Evolutionary conservation across 176 grass and related monocot species (phyloP).

Genomic region (Cymbopogon citratus): DNA sequence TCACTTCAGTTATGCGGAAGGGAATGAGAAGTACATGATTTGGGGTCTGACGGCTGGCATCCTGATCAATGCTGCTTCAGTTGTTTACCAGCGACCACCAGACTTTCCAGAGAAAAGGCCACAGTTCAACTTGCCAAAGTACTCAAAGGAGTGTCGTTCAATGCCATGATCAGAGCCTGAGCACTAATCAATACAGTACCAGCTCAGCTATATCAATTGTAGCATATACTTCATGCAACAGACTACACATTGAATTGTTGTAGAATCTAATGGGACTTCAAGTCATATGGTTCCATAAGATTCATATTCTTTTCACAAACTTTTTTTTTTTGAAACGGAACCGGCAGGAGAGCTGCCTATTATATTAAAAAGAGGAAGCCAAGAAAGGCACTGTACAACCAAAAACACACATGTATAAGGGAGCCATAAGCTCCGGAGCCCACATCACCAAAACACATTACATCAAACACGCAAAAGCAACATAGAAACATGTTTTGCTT

Average conservation of each 20-base stretch:
- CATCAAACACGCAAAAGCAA: too few species aligned
- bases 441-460: too few species aligned
- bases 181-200: background rate
- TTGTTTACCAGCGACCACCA: slow-evolving; percentile 44
- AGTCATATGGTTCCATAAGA: background rate
- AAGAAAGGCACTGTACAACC: too few species aligned
- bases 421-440: too few species aligned
- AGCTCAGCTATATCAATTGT: background rate
- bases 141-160: slow-evolving; percentile 20
- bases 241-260: background rate
- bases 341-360: too few species aligned
- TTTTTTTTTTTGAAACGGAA: too few species aligned
- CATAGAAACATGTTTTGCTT: too few species aligned
- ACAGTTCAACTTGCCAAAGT: slow-evolving; percentile 42
- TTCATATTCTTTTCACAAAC: background rate
- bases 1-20: slow-evolving; percentile 46
- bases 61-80: slow-evolving; percentile 59
- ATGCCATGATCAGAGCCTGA: slow-evolving; percentile 36
- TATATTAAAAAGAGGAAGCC: too few species aligned
- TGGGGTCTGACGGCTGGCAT: slow-evolving; percentile 70
- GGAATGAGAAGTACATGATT: slow-evolving; percentile 38
- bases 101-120: slow-evolving; percentile 49
- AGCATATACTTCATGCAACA: background rate
- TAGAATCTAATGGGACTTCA: background rate
- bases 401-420: too few species aligned